Base-by-base conservation (phyloP, 1,284 basidiomycete genomes). In the Ustilago nuda region DNA sequence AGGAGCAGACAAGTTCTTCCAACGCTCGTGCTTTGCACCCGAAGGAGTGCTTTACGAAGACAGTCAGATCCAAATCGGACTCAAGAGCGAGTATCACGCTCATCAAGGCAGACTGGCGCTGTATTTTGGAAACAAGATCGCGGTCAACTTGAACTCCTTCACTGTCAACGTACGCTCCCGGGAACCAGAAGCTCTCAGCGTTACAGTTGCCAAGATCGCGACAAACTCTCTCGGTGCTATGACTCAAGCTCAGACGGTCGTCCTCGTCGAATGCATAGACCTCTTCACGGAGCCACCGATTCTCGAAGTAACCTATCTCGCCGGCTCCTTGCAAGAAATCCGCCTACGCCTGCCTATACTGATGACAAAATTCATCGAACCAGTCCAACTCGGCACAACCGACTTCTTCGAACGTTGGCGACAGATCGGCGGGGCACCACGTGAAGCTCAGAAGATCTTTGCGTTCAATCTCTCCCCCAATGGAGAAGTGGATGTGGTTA, bases 401-500 rank as follows among this genome's bases (percentile, higher is more conserved):
- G 93, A 96, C 78, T 99, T 99, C 89, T 99, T 99, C 86, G 95
- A 98, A 86, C 89, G 97, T 61, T 99, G 97, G 97, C 94, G 94
- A 87, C 88, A 98, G 81, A 98, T 99, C 66, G 96, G 96, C 19
- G 95, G 94, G 1, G 89, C 95, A 33, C 76, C 95, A 30, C 90
- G 95, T 62, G 97, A 99, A 87, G 90, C 92, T 19, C 97, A 99
- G 86, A 87, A 88, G 69, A 90, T 99, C 71, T 97, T 98, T 87
- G 90, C 92, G 0, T 92, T 98, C 78, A 87, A 88, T 50, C 87
- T 97, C 33, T 57, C 58, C 1, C 88, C 87, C 8, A 32, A 56
- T 1, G 93, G 92, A 5, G 90, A 92, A 56, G 87, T 98, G 54
- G 93, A 98, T 84, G 85, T 91, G 15, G 87, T 87, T 11, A 91